phyloP scores from a whole-genome alignment of 164 flowering plant species.

The Vitis cinerea region DNA sequence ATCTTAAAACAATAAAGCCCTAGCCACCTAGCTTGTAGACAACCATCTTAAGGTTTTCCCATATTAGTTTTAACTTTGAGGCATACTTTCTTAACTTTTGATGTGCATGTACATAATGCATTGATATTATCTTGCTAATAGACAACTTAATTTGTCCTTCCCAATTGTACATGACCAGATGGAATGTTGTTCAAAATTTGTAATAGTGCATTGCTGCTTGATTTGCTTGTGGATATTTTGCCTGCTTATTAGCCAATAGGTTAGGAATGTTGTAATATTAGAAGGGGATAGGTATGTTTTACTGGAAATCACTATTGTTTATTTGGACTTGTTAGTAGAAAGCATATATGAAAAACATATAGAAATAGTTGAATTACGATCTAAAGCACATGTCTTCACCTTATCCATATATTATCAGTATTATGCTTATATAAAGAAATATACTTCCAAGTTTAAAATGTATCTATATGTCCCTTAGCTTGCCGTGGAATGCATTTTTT shows the following conservation, averaged over 20 bases:
- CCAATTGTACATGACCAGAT: background rate
- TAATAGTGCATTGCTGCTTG: background rate
- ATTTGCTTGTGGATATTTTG: background rate
- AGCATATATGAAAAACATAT: no score
- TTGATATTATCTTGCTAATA: no score
- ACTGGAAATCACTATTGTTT: background rate
- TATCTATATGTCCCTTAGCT: constrained; percentile 47
- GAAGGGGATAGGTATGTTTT: background rate
- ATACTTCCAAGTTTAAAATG: background rate
- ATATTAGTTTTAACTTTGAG: no score
- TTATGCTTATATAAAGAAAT: background rate
- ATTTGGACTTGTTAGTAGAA: no score
- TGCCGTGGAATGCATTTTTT: constrained; percentile 99
- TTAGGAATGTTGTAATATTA: background rate
- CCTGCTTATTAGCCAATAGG: background rate
- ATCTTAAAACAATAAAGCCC: no score
- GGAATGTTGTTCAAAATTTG: background rate
- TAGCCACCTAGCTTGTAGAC: no score
- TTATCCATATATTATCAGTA: background rate
- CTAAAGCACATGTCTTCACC: background rate
- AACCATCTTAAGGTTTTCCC: no score
- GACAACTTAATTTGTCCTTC: no score
- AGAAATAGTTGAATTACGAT: no score
- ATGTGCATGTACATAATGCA: no score
- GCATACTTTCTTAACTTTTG: no score